Conservation (phyloP, 2,329 filamentous ascomycete genomes). For the Aspergillus fumigatiaffinis region DNA sequence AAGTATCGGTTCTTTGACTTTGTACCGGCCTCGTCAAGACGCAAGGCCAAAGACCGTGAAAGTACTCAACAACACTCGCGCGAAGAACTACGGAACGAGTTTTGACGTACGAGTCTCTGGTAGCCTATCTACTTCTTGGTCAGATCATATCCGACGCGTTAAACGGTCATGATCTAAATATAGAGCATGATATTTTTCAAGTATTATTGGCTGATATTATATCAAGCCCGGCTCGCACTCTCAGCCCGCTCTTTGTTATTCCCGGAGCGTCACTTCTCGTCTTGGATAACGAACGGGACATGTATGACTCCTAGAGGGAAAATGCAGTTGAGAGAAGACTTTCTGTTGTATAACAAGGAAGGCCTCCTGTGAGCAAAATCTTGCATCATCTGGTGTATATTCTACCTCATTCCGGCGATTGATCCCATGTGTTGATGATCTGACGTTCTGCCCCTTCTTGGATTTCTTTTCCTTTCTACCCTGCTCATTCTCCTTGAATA, state of each 20-base stretch:
- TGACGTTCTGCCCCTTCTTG: slow-evolving; percentile 23
- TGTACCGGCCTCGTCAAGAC: slow-evolving; percentile 38
- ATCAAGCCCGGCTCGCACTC: background rate
- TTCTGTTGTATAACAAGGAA: slow-evolving; percentile 17
- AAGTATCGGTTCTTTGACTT: slow-evolving; percentile 45
- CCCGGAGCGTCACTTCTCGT: background rate
- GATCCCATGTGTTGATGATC: slow-evolving; percentile 31
- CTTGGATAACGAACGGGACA: background rate
- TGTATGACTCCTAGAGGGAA: background rate
- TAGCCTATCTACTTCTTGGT: background rate
- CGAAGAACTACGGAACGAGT: slow-evolving; percentile 31
- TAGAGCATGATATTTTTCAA: background rate
- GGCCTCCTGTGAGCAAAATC: slow-evolving; percentile 7
- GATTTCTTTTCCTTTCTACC: slow-evolving; percentile 6
- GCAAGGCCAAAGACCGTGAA: slow-evolving; percentile 40
- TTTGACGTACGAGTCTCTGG: slow-evolving; percentile 14
- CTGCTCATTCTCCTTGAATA: slow-evolving; percentile 20
- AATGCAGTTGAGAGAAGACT: background rate
- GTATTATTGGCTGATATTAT: background rate
- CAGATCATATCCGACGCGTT: background rate
- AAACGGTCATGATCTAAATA: background rate
- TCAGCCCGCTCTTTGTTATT: background rate
- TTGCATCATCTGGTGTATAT: slow-evolving; percentile 23
- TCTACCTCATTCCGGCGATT: slow-evolving; percentile 18
- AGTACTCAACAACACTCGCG: slow-evolving; percentile 30